A percentile compares a stretch with the other conserved stretches of the same genome.
Conservation (phyloP, 2,329 filamentous ascomycete genomes). For the Pestalotiopsis sp. region DNA sequence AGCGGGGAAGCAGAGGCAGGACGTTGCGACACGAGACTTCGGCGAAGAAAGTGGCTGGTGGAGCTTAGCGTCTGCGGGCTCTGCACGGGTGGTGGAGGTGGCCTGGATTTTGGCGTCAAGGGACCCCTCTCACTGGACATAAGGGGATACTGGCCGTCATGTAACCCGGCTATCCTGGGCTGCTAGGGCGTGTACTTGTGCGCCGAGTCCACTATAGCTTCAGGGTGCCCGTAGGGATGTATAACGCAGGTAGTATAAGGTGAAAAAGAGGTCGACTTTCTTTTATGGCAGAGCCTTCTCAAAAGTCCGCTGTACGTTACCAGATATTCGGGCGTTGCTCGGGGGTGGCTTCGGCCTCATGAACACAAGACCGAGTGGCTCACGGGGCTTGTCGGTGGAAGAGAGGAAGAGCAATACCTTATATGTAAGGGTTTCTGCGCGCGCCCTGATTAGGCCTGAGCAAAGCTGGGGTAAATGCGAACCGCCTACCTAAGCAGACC, state of each 20-base stretch:
- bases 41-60: slow-evolving; percentile 16
- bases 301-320: not conserved
- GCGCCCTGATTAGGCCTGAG: not conserved
- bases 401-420: not conserved
- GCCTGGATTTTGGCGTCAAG: slow-evolving; percentile 22
- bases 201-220: not conserved
- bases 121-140: slow-evolving; percentile 3
- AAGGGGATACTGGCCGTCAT: not conserved
- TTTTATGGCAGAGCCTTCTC: not conserved
- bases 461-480: not conserved
- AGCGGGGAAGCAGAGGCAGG: slow-evolving; percentile 18
- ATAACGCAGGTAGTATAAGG: no score
- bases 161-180: not conserved
- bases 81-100: slow-evolving; percentile 27
- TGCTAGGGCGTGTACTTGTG: not conserved
- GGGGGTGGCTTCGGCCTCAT: not conserved
- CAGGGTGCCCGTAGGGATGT: not conserved
- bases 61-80: slow-evolving; percentile 17
- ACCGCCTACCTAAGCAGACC: not conserved
- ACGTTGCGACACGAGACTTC: slow-evolving; percentile 29
- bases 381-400: not conserved
- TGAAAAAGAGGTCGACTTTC: not conserved
- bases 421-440: not conserved
- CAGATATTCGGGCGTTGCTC: not conserved
- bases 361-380: not conserved